Conservation (phyloP, 139 green algal genomes). For the Micromonas pusilla region DNA sequence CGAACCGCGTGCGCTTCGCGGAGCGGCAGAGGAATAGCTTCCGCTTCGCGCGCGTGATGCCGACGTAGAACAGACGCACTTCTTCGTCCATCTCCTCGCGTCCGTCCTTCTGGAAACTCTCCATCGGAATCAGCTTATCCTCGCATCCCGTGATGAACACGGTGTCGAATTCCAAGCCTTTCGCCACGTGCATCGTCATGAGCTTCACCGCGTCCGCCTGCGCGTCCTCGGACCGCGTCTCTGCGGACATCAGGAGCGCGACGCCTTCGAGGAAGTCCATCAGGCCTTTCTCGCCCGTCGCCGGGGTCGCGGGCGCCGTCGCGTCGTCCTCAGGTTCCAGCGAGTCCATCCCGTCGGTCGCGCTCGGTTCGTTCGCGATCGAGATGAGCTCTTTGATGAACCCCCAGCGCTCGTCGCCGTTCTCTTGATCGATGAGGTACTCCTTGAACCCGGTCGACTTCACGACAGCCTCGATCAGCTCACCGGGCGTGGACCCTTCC, state of each 20-base stretch:
- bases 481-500: slow-evolving; percentile 12
- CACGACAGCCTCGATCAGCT: background rate
- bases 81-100: slow-evolving; percentile 34
- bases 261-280: slow-evolving; percentile 44
- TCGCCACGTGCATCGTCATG: slow-evolving; percentile 55
- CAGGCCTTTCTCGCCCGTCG: slow-evolving; percentile 15
- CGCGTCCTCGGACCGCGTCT: slow-evolving; percentile 21
- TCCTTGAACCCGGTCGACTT: slow-evolving; percentile 25
- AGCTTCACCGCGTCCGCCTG: slow-evolving; percentile 39
- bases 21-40: slow-evolving; percentile 14
- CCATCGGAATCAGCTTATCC: slow-evolving; percentile 22
- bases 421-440: slow-evolving; percentile 26
- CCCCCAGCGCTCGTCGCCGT: slow-evolving; percentile 24
- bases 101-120: background rate
- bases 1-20: background rate
- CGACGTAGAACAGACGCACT: slow-evolving; percentile 40
- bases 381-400: slow-evolving; percentile 4
- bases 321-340: background rate
- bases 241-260: slow-evolving; percentile 37
- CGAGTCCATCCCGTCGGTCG: background rate
- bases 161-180: slow-evolving; percentile 54
- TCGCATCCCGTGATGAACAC: slow-evolving; percentile 47
- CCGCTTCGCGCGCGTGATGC: slow-evolving; percentile 38
- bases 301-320: background rate
- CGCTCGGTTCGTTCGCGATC: background rate